Evolutionary conservation across 495 filamentous ascomycete species (phyloP).

Genomic region (Clohesyomyces aquaticus): DNA sequence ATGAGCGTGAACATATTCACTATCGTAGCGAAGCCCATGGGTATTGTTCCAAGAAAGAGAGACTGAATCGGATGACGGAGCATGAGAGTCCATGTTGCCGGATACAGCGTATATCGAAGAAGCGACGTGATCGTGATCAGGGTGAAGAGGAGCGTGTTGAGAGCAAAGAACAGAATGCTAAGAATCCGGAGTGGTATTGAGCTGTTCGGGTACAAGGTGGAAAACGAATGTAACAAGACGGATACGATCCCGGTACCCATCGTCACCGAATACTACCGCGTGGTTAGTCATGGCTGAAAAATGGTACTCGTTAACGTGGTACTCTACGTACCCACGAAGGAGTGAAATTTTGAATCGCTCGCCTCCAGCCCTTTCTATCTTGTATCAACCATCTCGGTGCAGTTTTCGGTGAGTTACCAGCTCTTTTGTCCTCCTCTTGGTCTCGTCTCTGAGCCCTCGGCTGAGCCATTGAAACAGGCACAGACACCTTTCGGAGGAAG

Average conservation of each 20-base stretch:
- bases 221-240: constrained; percentile 56
- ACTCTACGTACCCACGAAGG: constrained; percentile 28
- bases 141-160: constrained; percentile 60
- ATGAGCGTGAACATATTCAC: constrained; percentile 61
- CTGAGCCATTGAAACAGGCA: too few relatives aligned
- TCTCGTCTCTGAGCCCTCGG: too few relatives aligned
- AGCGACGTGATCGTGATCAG: constrained; percentile 52
- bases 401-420: not conserved
- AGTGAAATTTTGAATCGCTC: constrained; percentile 34
- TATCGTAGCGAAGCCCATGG: constrained; percentile 67
- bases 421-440: not conserved
- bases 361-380: constrained; percentile 22
- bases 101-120: constrained; percentile 62
- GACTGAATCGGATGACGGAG: constrained; percentile 61
- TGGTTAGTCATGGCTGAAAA: not conserved
- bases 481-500: too few relatives aligned
- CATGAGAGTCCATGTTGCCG: constrained; percentile 60
- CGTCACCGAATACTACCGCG: constrained; percentile 54
- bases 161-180: constrained; percentile 57
- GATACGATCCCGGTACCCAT: constrained; percentile 72
- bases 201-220: constrained; percentile 55
- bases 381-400: constrained; percentile 10
- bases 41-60: constrained; percentile 65
- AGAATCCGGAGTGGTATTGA: constrained; percentile 56
- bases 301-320: not conserved